Percentiles rank a stretch among this genome's conserved stretches.
Evolutionary conservation across 371 early-diverging fungal genomes (phyloP).

Genomic region (Mortierella sp.): DNA sequence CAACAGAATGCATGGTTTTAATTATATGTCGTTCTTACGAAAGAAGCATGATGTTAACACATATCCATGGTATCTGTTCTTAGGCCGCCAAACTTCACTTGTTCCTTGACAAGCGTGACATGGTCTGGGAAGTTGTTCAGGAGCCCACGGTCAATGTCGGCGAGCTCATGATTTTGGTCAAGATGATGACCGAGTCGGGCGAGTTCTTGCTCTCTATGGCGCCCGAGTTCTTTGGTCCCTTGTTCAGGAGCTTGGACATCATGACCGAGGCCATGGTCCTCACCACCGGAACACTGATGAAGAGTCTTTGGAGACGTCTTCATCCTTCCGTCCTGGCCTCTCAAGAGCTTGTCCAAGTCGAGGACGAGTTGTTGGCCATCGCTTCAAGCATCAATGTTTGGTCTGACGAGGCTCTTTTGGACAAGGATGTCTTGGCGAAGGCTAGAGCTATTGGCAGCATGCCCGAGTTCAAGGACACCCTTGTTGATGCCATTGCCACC

Average conservation of each 20-base stretch:
- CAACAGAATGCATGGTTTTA: not conserved
- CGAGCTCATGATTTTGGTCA: constrained; percentile 67
- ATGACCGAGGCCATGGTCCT: constrained; percentile 55
- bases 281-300: constrained; percentile 71
- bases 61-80: not conserved
- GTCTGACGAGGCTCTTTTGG: constrained; percentile 46
- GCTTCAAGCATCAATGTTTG: constrained; percentile 54
- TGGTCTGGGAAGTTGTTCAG: constrained; percentile 70
- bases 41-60: not conserved
- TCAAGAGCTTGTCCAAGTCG: constrained; percentile 62
- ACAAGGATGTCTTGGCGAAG: constrained; percentile 48
- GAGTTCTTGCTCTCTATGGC: constrained; percentile 38
- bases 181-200: constrained; percentile 59
- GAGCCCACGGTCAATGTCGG: constrained; percentile 66
- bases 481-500: constrained; percentile 83
- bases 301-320: constrained; percentile 72
- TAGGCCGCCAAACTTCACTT: constrained; percentile 59
- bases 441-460: constrained; percentile 52
- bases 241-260: constrained; percentile 38
- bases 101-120: constrained; percentile 72
- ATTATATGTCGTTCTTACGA: not conserved
- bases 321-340: constrained; percentile 71
- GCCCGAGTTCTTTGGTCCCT: constrained; percentile 36
- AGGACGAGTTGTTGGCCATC: constrained; percentile 60
- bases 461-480: constrained; percentile 68